Evolutionary conservation across 805 yeast genomes (phyloP).

Genomic region (Ogataea naganishii): DNA sequence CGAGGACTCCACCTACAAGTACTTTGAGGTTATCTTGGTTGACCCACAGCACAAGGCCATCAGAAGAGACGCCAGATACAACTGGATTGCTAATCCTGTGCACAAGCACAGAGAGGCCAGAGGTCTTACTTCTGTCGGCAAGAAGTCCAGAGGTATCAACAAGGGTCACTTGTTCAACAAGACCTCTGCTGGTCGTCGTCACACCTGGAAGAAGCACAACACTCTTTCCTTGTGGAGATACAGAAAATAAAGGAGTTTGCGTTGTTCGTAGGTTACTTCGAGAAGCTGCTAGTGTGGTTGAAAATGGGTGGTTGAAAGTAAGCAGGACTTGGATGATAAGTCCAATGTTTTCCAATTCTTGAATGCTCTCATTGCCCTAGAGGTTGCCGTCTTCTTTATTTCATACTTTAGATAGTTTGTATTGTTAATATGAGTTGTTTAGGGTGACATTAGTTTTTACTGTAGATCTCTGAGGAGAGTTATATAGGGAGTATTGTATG

Average conservation of each 20-base stretch:
- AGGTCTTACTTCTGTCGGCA: slow-evolving; percentile 97
- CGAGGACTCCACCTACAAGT: slow-evolving; percentile 99
- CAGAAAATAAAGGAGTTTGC: slow-evolving; percentile 57
- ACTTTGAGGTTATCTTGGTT: slow-evolving; percentile 94
- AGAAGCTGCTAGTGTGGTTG: too few species aligned
- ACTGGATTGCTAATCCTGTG: slow-evolving; percentile 99
- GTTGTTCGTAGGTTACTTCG: slow-evolving; percentile 1
- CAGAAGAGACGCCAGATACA: slow-evolving; percentile 97
- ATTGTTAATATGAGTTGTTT: too few species aligned
- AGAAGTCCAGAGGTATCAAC: slow-evolving; percentile 99
- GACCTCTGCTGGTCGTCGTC: slow-evolving; percentile 97
- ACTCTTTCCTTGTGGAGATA: slow-evolving; percentile 98
- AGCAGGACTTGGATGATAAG: too few species aligned
- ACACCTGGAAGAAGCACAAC: slow-evolving; percentile 99
- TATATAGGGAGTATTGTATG: too few species aligned
- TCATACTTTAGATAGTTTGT: too few species aligned
- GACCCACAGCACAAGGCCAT: slow-evolving; percentile 98
- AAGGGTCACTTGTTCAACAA: slow-evolving; percentile 99
- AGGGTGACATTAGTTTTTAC: too few species aligned
- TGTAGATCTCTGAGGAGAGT: too few species aligned
- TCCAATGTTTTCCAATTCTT: too few species aligned
- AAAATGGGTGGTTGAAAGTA: too few species aligned
- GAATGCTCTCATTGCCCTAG: too few species aligned
- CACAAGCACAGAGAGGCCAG: slow-evolving; percentile 99
- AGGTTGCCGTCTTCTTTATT: too few species aligned